These are phyloP conservation scores for Citrus glauca DNA, from an alignment of 345 rosid species.

Conservation along the genomic window DNA sequence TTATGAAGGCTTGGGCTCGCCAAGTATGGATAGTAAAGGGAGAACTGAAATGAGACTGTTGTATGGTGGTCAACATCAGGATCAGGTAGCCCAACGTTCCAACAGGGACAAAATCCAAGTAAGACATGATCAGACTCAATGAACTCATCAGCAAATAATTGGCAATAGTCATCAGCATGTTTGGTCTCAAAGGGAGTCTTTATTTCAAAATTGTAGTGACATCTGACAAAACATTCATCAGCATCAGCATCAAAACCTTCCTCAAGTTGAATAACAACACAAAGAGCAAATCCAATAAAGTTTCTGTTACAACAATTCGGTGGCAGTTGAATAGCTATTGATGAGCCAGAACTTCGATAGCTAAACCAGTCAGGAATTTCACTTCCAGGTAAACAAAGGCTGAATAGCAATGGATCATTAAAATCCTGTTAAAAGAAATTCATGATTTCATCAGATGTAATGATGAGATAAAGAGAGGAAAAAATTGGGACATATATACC, in stretches of 20 bases:
- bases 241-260: background rate
- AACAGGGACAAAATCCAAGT: background rate
- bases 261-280: background rate
- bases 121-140: background rate
- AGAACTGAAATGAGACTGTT: background rate
- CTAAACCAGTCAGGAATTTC: conserved; percentile 8
- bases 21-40: background rate
- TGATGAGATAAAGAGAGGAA: too few relatives aligned
- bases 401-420: too few relatives aligned
- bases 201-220: background rate
- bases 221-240: too few relatives aligned
- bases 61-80: background rate
- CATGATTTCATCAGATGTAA: too few relatives aligned
- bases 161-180: background rate
- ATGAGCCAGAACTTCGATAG: background rate
- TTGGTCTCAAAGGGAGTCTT: background rate
- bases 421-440: too few relatives aligned
- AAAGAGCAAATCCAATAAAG: background rate
- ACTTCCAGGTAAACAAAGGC: conserved; percentile 11
- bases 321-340: background rate
- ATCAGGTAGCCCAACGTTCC: background rate
- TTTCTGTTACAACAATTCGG: background rate
- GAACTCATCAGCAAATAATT: background rate
- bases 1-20: too few relatives aligned
- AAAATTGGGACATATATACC: too few relatives aligned